Percentiles rank a stretch among this genome's conserved stretches.
These are phyloP conservation scores for Cenchrus fungigraminus DNA, from an alignment of 176 grass and related monocot species.

Conservation along the genomic window DNA sequence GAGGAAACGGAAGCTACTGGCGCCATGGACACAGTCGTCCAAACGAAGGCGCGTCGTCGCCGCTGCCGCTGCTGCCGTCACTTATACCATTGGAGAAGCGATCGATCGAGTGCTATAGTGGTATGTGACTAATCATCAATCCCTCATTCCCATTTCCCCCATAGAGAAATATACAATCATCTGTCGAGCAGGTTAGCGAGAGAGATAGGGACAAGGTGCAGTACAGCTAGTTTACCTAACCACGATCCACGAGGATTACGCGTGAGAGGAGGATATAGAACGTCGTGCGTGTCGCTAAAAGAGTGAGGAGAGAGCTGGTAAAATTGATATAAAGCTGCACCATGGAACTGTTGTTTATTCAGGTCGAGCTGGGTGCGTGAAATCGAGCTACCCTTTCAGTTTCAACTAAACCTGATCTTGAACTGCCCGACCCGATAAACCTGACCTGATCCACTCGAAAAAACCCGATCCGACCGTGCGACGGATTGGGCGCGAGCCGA, in stretches of 20 bases:
- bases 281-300: no score
- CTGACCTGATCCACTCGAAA: no score
- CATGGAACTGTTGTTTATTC: no score
- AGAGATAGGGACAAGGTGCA: background rate
- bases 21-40: conserved; percentile 14
- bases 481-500: no score
- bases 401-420: no score
- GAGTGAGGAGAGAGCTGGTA: no score
- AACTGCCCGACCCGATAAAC: no score
- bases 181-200: background rate
- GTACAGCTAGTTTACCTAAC: background rate
- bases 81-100: background rate
- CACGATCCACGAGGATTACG: background rate
- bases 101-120: background rate
- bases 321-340: no score
- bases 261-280: background rate
- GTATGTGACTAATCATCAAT: background rate
- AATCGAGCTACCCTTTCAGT: background rate
- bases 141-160: background rate
- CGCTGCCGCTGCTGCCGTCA: no score
- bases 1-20: background rate
- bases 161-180: background rate
- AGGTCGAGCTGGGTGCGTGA: background rate
- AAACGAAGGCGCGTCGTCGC: background rate
- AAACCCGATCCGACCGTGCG: no score